Evolutionary conservation across 345 rosid species (phyloP), one percentile per base, ranked within the genome.

Genomic region (Melaleuca quinquenervia): DNA sequence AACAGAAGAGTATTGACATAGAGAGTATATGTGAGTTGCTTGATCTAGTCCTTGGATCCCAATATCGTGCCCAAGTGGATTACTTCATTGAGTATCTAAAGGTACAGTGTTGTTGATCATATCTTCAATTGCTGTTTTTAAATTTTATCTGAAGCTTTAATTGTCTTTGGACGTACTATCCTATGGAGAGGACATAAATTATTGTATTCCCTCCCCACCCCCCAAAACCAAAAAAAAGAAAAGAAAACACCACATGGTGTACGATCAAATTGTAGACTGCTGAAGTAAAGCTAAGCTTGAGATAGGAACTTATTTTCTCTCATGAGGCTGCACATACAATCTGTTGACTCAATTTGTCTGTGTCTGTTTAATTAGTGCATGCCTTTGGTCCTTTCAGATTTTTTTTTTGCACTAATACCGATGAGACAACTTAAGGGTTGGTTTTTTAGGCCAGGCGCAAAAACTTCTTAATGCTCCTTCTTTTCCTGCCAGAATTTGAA

Each of bases 11-110:
- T 88, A 92, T 96, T 55, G 99, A 97, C 91, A 92, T 95, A 58
- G 99, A 97, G 90, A 96, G 94, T 86, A 94, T 92, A 87, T 96
- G 98, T 54, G 94, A 96, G 88, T 92, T 97, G 86, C 91, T 97
- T 89, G 94, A 92, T 84, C 91, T 94, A 84, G 98, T 97, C 83
- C 91, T 97, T 86, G 96, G 98, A 83, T 92, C 96, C 82, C 92
- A 90, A 87, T 95, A 92, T 84, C 93, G 88, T 53, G 92, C 96
- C 32, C 95, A 94, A 90, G 95, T 96, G 87, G 97, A 96, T 89
- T 90, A 91, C 84, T 94, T 97, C 70, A 87, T 91, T 15, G 96
- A 94, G 91, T 95, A 92, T 88, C 86, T 95, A 83, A 95, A 94
- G 95, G 98, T 94, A 87, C 58, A 90, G 11, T 84, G 82, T 54